Evolutionary conservation across 2,329 filamentous ascomycete species (phyloP).

Genomic region (Colletotrichum liriopes): DNA sequence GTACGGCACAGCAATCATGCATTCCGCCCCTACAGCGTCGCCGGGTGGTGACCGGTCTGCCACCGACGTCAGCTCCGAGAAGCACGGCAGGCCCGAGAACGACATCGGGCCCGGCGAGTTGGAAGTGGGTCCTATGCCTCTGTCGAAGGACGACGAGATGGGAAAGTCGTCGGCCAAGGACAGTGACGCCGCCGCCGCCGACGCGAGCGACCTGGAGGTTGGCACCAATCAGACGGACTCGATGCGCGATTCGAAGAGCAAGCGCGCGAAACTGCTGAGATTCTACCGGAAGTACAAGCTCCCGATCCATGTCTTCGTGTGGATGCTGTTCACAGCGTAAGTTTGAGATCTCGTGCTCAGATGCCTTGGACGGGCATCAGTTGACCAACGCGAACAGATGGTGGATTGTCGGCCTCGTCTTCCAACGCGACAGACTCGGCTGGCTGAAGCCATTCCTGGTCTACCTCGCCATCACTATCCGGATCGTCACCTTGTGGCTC

Average conservation of each 20-base stretch:
- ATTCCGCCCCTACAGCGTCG: slow-evolving; percentile 16
- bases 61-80: slow-evolving; percentile 9
- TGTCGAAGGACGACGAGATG: slow-evolving; percentile 3
- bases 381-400: slow-evolving; percentile 23
- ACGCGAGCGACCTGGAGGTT: slow-evolving; percentile 31
- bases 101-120: slow-evolving; percentile 10
- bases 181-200: neutral
- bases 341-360: slow-evolving; percentile 20
- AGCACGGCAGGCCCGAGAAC: slow-evolving; percentile 13
- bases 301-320: slow-evolving; percentile 27
- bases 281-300: slow-evolving; percentile 31
- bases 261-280: neutral
- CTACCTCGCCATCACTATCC: slow-evolving; percentile 74
- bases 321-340: slow-evolving; percentile 38
- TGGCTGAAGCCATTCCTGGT: slow-evolving; percentile 78
- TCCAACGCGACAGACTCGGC: slow-evolving; percentile 53
- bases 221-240: slow-evolving; percentile 16
- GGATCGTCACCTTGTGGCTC: slow-evolving; percentile 60
- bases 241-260: slow-evolving; percentile 15
- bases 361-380: neutral
- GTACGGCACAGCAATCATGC: slow-evolving; percentile 25
- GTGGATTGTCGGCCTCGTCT: slow-evolving; percentile 41
- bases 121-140: neutral
- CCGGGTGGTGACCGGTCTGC: slow-evolving; percentile 12
- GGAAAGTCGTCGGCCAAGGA: slow-evolving; percentile 1